Percentiles rank a stretch among this genome's conserved stretches.
These are phyloP conservation scores for Vitis hybrid DNA, from an alignment of 177 flowering plant genomes.

Conservation along the genomic window DNA sequence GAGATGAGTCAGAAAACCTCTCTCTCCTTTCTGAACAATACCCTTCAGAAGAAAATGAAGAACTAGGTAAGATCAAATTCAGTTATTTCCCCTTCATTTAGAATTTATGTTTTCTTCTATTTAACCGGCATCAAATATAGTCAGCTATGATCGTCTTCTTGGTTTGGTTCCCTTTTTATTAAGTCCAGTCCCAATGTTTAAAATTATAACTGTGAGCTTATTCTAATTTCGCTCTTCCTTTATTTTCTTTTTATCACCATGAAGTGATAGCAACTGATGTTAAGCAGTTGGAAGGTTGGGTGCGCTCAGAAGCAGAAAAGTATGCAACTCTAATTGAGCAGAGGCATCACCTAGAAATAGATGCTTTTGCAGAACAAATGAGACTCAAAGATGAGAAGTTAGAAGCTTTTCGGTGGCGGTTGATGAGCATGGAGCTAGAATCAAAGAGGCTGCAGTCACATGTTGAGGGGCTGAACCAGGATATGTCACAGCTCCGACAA, in stretches of 20 bases:
- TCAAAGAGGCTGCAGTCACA: constrained; percentile 69
- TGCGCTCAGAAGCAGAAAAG: constrained; percentile 53
- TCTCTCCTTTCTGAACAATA: constrained; percentile 23
- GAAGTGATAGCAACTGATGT: constrained; percentile 37
- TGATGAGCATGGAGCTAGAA: constrained; percentile 76
- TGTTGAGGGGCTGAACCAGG: constrained; percentile 53
- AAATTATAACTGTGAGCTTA: not conserved
- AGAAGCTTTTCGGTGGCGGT: constrained; percentile 67
- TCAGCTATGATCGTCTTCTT: not conserved
- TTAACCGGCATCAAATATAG: too few relatives aligned
- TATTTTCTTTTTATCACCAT: not conserved
- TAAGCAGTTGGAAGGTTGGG: constrained; percentile 55
- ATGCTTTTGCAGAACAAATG: constrained; percentile 81
- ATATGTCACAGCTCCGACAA: constrained; percentile 48
- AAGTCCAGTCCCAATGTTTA: not conserved
- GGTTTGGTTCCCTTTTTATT: not conserved
- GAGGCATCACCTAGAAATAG: constrained; percentile 67
- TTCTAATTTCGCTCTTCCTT: not conserved
- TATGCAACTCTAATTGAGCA: constrained; percentile 46
- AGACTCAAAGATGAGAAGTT: constrained; percentile 78
- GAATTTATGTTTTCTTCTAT: not conserved
- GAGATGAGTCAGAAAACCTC: constrained; percentile 10
- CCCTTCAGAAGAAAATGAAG: constrained; percentile 29
- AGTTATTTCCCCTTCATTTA: constrained; percentile 5
- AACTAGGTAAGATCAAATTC: constrained; percentile 41